Evolutionary conservation across 768 basidiomycete genomes (phyloP).

Genomic region (Boletus rufocinnamomeus): DNA sequence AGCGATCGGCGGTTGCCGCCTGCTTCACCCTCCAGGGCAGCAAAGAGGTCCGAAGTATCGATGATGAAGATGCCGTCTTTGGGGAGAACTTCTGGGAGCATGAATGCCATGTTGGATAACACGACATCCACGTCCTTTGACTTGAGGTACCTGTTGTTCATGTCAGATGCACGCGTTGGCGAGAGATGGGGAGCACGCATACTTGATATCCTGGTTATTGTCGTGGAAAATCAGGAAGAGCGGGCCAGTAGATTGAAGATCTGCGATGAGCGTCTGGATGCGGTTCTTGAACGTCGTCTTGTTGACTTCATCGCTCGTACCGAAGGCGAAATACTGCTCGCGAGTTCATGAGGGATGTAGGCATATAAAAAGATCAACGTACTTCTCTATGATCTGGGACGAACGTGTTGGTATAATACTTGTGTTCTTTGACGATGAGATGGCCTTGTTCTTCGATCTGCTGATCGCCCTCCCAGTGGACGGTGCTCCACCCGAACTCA

Average conservation of each 20-base stretch:
- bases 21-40: constrained; percentile 66
- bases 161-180: constrained; percentile 1
- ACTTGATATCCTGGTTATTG: constrained; percentile 76
- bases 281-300: constrained; percentile 52
- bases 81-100: constrained; percentile 59
- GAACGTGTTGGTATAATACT: constrained; percentile 59
- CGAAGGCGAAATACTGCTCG: constrained; percentile 65
- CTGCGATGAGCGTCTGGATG: constrained; percentile 48
- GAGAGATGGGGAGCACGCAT: not conserved
- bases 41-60: constrained; percentile 76
- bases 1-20: constrained; percentile 55
- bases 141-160: constrained; percentile 51
- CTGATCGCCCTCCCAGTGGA: constrained; percentile 56
- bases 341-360: not conserved
- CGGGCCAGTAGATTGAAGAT: constrained; percentile 49
- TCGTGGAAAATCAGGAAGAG: constrained; percentile 85
- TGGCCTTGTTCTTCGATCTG: constrained; percentile 56
- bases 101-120: constrained; percentile 50
- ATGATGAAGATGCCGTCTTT: constrained; percentile 60
- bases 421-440: constrained; percentile 64
- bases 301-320: constrained; percentile 56
- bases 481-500: constrained; percentile 77
- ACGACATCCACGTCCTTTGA: constrained; percentile 51
- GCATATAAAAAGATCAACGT: not conserved
- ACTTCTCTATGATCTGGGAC: constrained; percentile 67